These are phyloP conservation scores for Suillus luteus DNA, from an alignment of 768 basidiomycete genomes.

Conservation along the genomic window DNA sequence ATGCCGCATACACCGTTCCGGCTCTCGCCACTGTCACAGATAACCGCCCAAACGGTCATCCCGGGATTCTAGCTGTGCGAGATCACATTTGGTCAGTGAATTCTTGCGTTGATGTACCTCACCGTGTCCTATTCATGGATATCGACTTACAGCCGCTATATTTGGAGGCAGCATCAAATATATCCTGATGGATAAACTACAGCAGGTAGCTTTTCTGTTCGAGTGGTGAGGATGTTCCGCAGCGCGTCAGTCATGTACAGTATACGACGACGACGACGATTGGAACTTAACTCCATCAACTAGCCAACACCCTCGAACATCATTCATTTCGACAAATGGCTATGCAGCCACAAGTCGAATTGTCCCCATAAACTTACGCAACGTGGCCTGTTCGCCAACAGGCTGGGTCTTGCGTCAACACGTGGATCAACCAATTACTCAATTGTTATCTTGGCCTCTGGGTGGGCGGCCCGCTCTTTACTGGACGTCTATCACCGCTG, in stretches of 20 bases:
- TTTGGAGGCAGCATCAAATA: background rate
- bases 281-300: background rate
- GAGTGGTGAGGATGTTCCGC: background rate
- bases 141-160: background rate
- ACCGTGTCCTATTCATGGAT: background rate
- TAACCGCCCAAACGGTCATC: background rate
- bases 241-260: background rate
- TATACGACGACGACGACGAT: background rate
- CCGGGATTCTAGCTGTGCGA: background rate
- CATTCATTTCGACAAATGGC: background rate
- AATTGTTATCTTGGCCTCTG: constrained; percentile 2
- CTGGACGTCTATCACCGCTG: constrained; percentile 6
- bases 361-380: background rate
- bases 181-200: background rate
- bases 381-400: background rate
- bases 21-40: no score
- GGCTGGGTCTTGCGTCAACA: constrained; percentile 1
- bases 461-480: background rate
- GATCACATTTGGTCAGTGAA: background rate
- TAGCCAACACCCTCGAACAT: background rate
- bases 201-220: background rate
- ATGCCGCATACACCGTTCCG: background rate
- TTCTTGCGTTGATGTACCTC: background rate
- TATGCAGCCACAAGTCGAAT: background rate
- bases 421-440: constrained; percentile 3